phyloP scores from a whole-genome alignment of 495 filamentous ascomycete genomes.

The Aspergillus olivimuriae region DNA sequence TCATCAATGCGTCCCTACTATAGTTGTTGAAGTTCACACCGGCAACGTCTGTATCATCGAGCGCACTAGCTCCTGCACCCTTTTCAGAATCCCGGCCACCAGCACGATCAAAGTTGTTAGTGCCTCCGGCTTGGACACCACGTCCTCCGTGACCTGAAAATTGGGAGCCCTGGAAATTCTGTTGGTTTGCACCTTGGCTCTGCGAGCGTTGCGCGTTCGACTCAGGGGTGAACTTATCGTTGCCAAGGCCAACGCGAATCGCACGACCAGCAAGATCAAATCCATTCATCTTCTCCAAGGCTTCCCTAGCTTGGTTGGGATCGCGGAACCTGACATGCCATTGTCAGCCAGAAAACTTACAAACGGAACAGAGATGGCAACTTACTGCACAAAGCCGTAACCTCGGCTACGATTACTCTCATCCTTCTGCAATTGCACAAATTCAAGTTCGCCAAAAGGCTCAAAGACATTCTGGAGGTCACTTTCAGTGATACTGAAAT shows the following conservation, averaged over 20 bases:
- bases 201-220: slow-evolving; percentile 90
- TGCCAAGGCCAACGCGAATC: slow-evolving; percentile 98
- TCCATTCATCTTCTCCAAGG: slow-evolving; percentile 98
- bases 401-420: slow-evolving; percentile 85
- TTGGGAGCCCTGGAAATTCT: slow-evolving; percentile 84
- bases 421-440: slow-evolving; percentile 94
- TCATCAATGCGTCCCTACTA: slow-evolving; percentile 94
- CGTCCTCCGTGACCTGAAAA: slow-evolving; percentile 91
- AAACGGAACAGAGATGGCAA: slow-evolving; percentile 15
- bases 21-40: slow-evolving; percentile 99
- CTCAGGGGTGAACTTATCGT: slow-evolving; percentile 99
- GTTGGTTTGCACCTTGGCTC: slow-evolving; percentile 61
- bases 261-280: slow-evolving; percentile 97
- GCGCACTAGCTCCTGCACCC: slow-evolving; percentile 80
- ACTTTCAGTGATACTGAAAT: slow-evolving; percentile 98
- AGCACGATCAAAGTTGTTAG: slow-evolving; percentile 84
- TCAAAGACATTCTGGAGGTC: slow-evolving; percentile 96
- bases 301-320: slow-evolving; percentile 84
- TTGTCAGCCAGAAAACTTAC: slow-evolving; percentile 7
- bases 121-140: slow-evolving; percentile 74
- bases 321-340: slow-evolving; percentile 68
- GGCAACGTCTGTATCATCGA: slow-evolving; percentile 96
- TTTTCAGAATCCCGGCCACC: slow-evolving; percentile 89
- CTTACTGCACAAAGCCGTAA: slow-evolving; percentile 99
- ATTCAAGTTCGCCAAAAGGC: slow-evolving; percentile 96